Conservation (phyloP, 1,139 yeast genomes). For the Kodamaea plutei region DNA sequence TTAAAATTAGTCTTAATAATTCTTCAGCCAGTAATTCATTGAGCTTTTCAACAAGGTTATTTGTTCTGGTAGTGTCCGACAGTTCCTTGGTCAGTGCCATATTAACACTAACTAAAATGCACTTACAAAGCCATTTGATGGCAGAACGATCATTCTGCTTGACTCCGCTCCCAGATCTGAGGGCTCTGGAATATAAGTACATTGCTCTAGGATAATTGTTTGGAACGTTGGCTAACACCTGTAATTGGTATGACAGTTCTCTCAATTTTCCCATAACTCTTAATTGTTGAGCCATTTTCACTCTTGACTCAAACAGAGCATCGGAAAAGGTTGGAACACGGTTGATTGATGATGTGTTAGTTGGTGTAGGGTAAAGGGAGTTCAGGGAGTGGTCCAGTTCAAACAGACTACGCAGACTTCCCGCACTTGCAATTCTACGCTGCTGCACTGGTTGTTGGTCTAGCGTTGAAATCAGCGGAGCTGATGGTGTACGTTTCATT, state of each 20-base stretch:
- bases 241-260: slow-evolving; percentile 68
- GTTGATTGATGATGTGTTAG: too few species aligned
- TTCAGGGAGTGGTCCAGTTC: neutral
- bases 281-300: slow-evolving; percentile 49
- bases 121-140: slow-evolving; percentile 55
- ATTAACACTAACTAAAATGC: slow-evolving; percentile 22
- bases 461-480: slow-evolving; percentile 2
- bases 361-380: slow-evolving; percentile 3
- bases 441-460: neutral
- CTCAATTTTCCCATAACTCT: slow-evolving; percentile 58
- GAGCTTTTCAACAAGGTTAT: slow-evolving; percentile 20
- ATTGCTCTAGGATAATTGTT: slow-evolving; percentile 57
- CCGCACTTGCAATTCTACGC: neutral
- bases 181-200: slow-evolving; percentile 66
- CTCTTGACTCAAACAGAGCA: slow-evolving; percentile 32
- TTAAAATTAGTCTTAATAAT: slow-evolving; percentile 26
- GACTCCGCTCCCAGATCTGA: slow-evolving; percentile 70
- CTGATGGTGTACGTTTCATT: slow-evolving; percentile 5
- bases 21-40: slow-evolving; percentile 28
- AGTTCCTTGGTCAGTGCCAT: slow-evolving; percentile 9
- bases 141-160: slow-evolving; percentile 55
- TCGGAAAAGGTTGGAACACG: neutral
- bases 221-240: slow-evolving; percentile 57
- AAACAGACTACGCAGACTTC: neutral
- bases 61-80: slow-evolving; percentile 5